Evolutionary conservation across 140 eudicot species (phyloP), one percentile per base, ranked within the genome.

Genomic region (Flaveria floridana): DNA sequence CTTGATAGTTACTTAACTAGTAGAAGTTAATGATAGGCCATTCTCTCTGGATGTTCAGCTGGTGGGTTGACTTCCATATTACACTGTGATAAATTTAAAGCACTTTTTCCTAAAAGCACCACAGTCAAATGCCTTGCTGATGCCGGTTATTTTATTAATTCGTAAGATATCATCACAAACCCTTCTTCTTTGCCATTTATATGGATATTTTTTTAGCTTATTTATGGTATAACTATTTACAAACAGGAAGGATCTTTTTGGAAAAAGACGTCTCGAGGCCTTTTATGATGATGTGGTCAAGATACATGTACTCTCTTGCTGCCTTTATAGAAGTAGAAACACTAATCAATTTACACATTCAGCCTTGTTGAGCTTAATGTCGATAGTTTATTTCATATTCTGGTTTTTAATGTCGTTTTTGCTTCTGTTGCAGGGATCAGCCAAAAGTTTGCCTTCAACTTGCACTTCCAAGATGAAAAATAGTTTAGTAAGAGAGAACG

Each of bases 21-120:
- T 70, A 76, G 19, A 26, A 82, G 65, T 44, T 57, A 50, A 51
- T 72, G 51, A 59, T 75, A 94, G 97, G 97, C 99, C 69, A 81
- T 94, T 71, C 86, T 94, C 75, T 88, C 97, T 72, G 99, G 99
- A 58, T 94, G 99, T 82, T 94, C 99, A 28, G 99, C 99, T 79
- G 99, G 99, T 76, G 97, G 99, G 50, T 80, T 94, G 85, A 62
- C 97, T 57, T 81, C 97, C 56, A 94, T 91, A 73, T 79, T 91
- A 68, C 94, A 90, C 65, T 94, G 99, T 79, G 96, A 94, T 81
- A 85, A 77, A 55, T 90, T 94, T 55, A 86, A 87, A 81, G 78
- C 84, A 55, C 86, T 84, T 23, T 78, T 94, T 61, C 97, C 97
- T 9, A 18, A 9, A 57, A 81, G 75, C 48, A 75, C 97, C 13